Evolutionary conservation across 768 basidiomycete genomes (phyloP), one percentile per base, ranked within the genome.

Genomic region (Lactifluus rugatus): DNA sequence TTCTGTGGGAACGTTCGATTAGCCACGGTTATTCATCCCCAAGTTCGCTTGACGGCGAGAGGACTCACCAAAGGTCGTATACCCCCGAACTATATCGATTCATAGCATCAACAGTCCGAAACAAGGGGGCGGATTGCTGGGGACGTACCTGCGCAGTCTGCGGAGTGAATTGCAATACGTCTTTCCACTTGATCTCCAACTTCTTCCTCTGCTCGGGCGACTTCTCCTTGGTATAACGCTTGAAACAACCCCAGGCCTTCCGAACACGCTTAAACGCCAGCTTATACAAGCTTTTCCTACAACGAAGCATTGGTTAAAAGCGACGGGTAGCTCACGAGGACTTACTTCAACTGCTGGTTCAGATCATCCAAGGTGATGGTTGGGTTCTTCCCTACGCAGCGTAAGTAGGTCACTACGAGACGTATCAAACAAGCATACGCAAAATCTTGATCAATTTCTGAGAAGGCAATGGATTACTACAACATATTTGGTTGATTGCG

Each of bases 211-310:
- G 3, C 4, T 46, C 17, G 8, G 58, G 53, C 4, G 58, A 25
- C 17, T 51, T 49, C 21, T 23, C 31, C 13, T n/a, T 3, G 16
- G 17, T 31, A 11, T 26, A 31, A 16, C 0, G 28, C 19, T 31
- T 49, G 53, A 60, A 60, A 3, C 13, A 26, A 17, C 1, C 19
- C 10, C 16, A 26, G 0, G 48, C 48, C 14, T 39, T 51, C 28
- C 17, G n/a, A 17, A 60, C 34, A 6, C 58, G 54, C 42, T 60
- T 51, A 7, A 60, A 46, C 17, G 54, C 54, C n/a, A 51, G 21
- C 17, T 50, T 45, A 9, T 25, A 45, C 5, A 60, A 42, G 6
- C 17, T 55, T 9, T 5, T 46, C 26, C 58, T 54, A 34, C 13
- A 25, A 44, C 6, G 31, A 32, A 42, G 25, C 3, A 5, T 48